These are phyloP conservation scores for Artomyces pyxidatus DNA, from an alignment of 768 basidiomycete genomes.

Conservation along the genomic window DNA sequence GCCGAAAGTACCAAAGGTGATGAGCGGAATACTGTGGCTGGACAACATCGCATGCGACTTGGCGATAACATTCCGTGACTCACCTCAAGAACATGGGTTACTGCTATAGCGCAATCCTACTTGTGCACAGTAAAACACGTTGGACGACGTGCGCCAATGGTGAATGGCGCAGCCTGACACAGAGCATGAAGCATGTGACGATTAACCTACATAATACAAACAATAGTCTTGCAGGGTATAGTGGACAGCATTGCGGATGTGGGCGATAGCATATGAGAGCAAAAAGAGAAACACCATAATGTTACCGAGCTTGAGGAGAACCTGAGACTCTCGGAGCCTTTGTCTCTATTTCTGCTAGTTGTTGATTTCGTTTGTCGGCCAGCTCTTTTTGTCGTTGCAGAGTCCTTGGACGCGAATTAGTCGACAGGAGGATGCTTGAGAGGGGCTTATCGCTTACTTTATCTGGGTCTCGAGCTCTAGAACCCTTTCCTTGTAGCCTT, in stretches of 20 bases:
- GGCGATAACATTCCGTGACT: too few relatives aligned
- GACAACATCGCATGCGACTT: too few relatives aligned
- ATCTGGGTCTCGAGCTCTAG: slow-evolving; percentile 62
- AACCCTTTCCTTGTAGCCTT: slow-evolving; percentile 86
- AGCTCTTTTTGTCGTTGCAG: slow-evolving; percentile 70
- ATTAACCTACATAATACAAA: too few relatives aligned
- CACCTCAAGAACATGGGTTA: too few relatives aligned
- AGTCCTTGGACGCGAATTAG: slow-evolving; percentile 38
- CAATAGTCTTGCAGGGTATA: too few relatives aligned
- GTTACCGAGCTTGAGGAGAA: not conserved
- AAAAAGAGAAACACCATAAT: not conserved
- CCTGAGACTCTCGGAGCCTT: slow-evolving; percentile 11
- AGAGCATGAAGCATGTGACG: too few relatives aligned
- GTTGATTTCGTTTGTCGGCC: slow-evolving; percentile 65
- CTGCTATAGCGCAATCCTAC: too few relatives aligned
- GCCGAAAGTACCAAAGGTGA: too few relatives aligned
- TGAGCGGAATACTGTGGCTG: too few relatives aligned
- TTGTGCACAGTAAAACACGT: too few relatives aligned
- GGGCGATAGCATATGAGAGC: not conserved
- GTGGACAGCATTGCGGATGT: not conserved
- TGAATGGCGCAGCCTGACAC: too few relatives aligned
- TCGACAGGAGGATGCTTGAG: not conserved
- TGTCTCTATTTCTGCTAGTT: slow-evolving; percentile 41
- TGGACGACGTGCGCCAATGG: too few relatives aligned
- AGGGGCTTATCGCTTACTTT: slow-evolving; percentile 51